phyloP scores from a whole-genome alignment of 2,329 filamentous ascomycete species.

The Hymenoscyphus fructigenus region DNA sequence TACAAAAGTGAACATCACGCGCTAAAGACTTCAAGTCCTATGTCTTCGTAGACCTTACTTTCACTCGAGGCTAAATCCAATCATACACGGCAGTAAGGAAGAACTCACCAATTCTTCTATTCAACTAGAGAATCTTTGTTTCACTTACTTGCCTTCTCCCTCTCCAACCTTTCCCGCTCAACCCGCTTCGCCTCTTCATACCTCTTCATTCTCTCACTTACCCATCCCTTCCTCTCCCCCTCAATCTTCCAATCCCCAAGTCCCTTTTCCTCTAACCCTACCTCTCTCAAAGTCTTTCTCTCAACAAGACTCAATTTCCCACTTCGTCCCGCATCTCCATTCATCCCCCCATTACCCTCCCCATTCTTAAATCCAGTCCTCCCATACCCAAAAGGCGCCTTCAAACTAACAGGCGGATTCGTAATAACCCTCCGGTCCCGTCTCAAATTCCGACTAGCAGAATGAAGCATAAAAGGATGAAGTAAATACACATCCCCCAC shows the following conservation, averaged over 20 bases:
- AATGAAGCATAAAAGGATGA: conserved; percentile 56
- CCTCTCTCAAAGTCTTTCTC: conserved; percentile 48
- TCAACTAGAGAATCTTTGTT: too few species aligned
- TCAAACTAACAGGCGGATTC: conserved; percentile 52
- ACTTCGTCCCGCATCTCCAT: conserved; percentile 11
- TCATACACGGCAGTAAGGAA: too few species aligned
- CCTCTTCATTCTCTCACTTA: conserved; percentile 47
- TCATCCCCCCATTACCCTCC: neutral
- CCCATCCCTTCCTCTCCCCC: conserved; percentile 43
- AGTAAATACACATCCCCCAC: conserved; percentile 54
- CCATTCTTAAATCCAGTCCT: conserved; percentile 37
- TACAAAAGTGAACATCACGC: neutral
- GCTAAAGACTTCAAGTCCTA: neutral
- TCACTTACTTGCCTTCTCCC: neutral
- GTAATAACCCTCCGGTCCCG: conserved; percentile 52
- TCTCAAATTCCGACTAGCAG: conserved; percentile 49
- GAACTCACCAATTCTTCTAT: neutral
- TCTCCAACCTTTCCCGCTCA: conserved; percentile 39
- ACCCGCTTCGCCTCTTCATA: conserved; percentile 45
- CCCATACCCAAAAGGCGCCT: conserved; percentile 51
- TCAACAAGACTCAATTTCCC: conserved; percentile 50
- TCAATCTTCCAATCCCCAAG: conserved; percentile 49
- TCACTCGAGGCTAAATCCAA: neutral
- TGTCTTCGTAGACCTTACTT: neutral
- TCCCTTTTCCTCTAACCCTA: conserved; percentile 43